Percentiles rank a stretch among this genome's conserved stretches.
phyloP scores from a whole-genome alignment of 805 yeast species.

The Pichia nanzhaoensis region DNA sequence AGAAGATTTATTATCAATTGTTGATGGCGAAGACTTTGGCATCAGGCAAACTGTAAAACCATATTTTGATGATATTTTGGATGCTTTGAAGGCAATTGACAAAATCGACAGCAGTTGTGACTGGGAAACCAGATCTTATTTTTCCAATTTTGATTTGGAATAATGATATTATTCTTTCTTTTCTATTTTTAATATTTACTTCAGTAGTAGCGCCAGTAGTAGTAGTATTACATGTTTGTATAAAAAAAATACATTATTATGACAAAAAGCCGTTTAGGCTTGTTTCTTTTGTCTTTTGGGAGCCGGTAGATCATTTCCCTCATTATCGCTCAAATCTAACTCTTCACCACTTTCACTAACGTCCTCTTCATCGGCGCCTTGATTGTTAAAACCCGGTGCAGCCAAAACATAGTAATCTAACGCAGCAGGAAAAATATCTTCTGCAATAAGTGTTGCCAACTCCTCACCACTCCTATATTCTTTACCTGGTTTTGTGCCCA shows the following conservation, averaged over 20 bases:
- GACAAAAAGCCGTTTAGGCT: too few relatives aligned
- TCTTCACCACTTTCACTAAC: constrained; percentile 13
- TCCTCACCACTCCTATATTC: constrained; percentile 77
- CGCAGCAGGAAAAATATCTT: constrained; percentile 81
- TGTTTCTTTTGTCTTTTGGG: constrained; percentile 12
- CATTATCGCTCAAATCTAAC: constrained; percentile 23
- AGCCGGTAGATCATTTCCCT: constrained; percentile 15
- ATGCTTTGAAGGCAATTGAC: constrained; percentile 46
- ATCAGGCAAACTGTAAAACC: constrained; percentile 32
- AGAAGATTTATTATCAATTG: constrained; percentile 26
- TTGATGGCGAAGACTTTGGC: constrained; percentile 24
- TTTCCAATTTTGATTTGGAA: constrained; percentile 15
- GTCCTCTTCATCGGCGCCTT: constrained; percentile 45
- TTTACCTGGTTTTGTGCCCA: constrained; percentile 70
- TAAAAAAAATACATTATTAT: too few relatives aligned
- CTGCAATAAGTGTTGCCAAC: constrained; percentile 62
- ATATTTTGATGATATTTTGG: constrained; percentile 47
- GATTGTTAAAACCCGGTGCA: constrained; percentile 49
- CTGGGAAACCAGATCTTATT: constrained; percentile 17
- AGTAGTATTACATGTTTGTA: too few relatives aligned
- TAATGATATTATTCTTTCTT: constrained; percentile 1
- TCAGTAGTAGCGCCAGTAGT: background rate
- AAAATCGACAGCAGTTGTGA: constrained; percentile 23
- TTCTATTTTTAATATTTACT: background rate
- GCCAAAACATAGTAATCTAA: constrained; percentile 77